A percentile compares a stretch with the other conserved stretches of the same genome.
Evolutionary conservation across 192 early-diverging fungal species (phyloP).

Genomic region (Chytriomyces sp.): DNA sequence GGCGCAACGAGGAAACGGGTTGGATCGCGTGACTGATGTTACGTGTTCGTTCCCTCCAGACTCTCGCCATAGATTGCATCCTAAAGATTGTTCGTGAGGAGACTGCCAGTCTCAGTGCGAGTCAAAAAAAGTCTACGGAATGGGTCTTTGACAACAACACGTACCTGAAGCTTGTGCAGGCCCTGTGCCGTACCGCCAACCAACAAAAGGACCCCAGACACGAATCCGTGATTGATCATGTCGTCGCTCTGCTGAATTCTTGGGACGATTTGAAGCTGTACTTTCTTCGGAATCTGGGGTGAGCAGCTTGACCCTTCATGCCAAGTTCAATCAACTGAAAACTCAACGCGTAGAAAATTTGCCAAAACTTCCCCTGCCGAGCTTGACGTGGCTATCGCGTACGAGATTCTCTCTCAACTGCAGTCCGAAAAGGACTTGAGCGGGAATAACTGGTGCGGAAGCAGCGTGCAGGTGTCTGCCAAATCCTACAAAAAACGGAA

Average conservation of each 20-base stretch:
- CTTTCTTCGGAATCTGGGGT: constrained; percentile 71
- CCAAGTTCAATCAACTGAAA: background rate
- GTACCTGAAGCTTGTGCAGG: constrained; percentile 43
- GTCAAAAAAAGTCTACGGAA: background rate
- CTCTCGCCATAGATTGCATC: constrained; percentile 72
- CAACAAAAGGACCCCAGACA: constrained; percentile 13
- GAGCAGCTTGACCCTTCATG: background rate
- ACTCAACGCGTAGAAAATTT: constrained; percentile 14
- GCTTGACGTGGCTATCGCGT: constrained; percentile 12
- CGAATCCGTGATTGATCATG: constrained; percentile 50
- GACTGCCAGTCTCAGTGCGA: constrained; percentile 39
- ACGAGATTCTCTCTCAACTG: constrained; percentile 22
- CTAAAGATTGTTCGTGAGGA: constrained; percentile 72
- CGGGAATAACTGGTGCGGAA: constrained; percentile 14
- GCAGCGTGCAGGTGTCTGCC: background rate
- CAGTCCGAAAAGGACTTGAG: background rate
- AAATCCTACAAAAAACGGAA: constrained; percentile 1
- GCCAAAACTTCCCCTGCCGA: background rate
- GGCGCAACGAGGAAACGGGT: background rate
- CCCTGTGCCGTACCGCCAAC: background rate
- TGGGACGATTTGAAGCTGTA: constrained; percentile 88
- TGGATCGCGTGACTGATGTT: too few species aligned
- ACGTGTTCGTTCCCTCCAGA: constrained; percentile 40
- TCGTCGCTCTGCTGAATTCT: constrained; percentile 72
- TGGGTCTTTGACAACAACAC: constrained; percentile 46